These are phyloP conservation scores for Talaromyces trachyspermus DNA, from an alignment of 495 filamentous ascomycete species.

Conservation along the genomic window DNA sequence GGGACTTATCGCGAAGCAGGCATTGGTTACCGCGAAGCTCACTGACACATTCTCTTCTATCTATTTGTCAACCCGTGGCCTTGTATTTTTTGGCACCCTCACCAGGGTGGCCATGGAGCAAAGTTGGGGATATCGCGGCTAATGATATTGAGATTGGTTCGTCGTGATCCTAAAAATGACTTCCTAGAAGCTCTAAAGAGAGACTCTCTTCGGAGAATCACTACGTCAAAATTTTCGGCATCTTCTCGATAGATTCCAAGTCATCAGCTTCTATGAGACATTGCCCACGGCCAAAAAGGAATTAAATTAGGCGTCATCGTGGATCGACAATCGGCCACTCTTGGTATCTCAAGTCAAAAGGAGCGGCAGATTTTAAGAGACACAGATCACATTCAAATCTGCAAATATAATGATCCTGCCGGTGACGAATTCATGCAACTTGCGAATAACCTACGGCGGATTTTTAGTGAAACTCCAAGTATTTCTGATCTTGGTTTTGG, in stretches of 20 bases:
- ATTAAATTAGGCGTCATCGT: constrained; percentile 15
- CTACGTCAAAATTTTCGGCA: constrained; percentile 19
- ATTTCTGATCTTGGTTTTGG: no score
- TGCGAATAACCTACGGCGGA: not conserved
- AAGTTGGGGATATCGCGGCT: constrained; percentile 16
- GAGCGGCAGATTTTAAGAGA: constrained; percentile 18
- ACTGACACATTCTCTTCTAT: constrained; percentile 14
- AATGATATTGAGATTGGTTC: constrained; percentile 16
- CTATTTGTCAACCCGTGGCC: constrained; percentile 17
- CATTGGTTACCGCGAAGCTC: constrained; percentile 16
- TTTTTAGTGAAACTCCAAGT: no score
- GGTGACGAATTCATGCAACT: constrained; percentile 21
- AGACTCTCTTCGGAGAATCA: constrained; percentile 11
- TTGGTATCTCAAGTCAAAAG: constrained; percentile 17
- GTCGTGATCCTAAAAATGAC: constrained; percentile 16
- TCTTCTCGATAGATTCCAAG: constrained; percentile 16
- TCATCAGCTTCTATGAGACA: constrained; percentile 24
- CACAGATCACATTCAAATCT: constrained; percentile 21
- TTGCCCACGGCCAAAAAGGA: constrained; percentile 4
- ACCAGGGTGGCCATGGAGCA: constrained; percentile 15
- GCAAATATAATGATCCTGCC: constrained; percentile 16
- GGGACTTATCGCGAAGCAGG: constrained; percentile 14
- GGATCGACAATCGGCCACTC: constrained; percentile 16
- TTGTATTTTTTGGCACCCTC: constrained; percentile 18
- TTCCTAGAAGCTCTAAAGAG: constrained; percentile 18